Evolutionary conservation across 108 stramenopile genomes (phyloP), one percentile per base, ranked within the genome.

Genomic region (Discostella pseudostelligera): DNA sequence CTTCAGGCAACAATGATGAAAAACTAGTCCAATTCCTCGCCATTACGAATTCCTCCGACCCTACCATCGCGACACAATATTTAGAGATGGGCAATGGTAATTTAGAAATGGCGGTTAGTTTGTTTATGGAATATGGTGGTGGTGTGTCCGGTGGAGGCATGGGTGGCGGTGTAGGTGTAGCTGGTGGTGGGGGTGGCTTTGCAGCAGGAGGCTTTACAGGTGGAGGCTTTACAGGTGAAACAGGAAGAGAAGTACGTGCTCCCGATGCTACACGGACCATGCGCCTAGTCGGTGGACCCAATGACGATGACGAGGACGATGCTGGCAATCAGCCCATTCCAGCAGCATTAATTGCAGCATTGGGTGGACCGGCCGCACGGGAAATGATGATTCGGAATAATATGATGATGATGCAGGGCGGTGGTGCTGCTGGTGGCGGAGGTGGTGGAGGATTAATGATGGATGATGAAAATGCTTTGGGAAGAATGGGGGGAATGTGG

Each of bases 251-350:
- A 8, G 78, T 94, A 11, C 84, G 93, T n/a, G 93, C 93, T 10
- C 93, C 93, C 13, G 93, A 94, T 78, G 78, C 78, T 22, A 87
- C 89, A 7, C 84, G 82, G 9, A 87, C 86, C 55, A 90, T 94
- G 89, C 81, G 93, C 11, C 78, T 94, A 19, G 80, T 94, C 62
- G 93, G 87, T 43, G 81, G 78, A 37, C 25, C 8, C 1, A 25
- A 50, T 25, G 24, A 50, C 64, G 39, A 54, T 11, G 64, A 65
- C 20, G 56, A 37, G 11, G 21, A 37, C 35, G 55, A 37, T 12
- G 46, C 0, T n/a, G 0, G 16, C 16, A 24, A 25, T 10, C 24
- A 4, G 1, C 24, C 36, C 26, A 49, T 20, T 21, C 26, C 26
- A 5, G 68, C 67, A n/a, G 67, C 78, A 24, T 55, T 78, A 2